Evolutionary conservation across 352 stramenopile genomes (phyloP).

Genomic region (Phytophthora nicotianae): DNA sequence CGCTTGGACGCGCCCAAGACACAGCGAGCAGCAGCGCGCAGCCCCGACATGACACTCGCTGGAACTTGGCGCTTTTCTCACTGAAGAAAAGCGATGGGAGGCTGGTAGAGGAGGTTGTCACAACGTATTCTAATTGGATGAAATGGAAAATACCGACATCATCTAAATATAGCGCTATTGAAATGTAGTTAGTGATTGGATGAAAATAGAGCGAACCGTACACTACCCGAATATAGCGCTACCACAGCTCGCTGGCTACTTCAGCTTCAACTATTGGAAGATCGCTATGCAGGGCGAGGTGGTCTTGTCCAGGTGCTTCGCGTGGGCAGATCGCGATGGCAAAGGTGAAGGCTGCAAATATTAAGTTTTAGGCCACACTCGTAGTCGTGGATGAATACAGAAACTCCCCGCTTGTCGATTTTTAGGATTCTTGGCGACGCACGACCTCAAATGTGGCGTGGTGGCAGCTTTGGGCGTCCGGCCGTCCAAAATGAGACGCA

Average conservation of each 20-base stretch:
- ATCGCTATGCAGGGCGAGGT: slow-evolving; percentile 28
- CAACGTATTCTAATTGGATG: not conserved
- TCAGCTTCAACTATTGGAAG: slow-evolving; percentile 17
- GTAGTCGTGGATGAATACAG: not conserved
- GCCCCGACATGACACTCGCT: slow-evolving; percentile 17
- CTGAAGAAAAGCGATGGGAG: slow-evolving; percentile 34
- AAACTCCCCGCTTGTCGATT: not conserved
- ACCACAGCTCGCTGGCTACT: not conserved
- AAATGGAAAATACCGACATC: too few species aligned
- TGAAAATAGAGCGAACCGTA: slow-evolving; percentile 8
- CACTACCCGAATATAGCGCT: not conserved
- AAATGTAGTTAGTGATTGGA: slow-evolving; percentile 1
- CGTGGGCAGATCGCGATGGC: slow-evolving; percentile 40
- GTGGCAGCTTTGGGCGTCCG: slow-evolving; percentile 65
- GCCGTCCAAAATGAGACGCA: slow-evolving; percentile 57
- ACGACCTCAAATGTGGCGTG: slow-evolving; percentile 75
- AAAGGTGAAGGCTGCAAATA: slow-evolving; percentile 24
- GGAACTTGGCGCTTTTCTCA: slow-evolving; percentile 15
- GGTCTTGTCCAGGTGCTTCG: slow-evolving; percentile 55
- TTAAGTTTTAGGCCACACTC: not conserved
- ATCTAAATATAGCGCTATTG: not conserved
- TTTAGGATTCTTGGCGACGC: slow-evolving; percentile 44
- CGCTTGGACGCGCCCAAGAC: slow-evolving; percentile 8
- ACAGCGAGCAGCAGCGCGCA: slow-evolving; percentile 35
- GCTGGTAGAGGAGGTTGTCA: slow-evolving; percentile 6